Evolutionary conservation across 1,139 yeast genomes (phyloP).

Genomic region (Yamadazyma pseudoaaseri): DNA sequence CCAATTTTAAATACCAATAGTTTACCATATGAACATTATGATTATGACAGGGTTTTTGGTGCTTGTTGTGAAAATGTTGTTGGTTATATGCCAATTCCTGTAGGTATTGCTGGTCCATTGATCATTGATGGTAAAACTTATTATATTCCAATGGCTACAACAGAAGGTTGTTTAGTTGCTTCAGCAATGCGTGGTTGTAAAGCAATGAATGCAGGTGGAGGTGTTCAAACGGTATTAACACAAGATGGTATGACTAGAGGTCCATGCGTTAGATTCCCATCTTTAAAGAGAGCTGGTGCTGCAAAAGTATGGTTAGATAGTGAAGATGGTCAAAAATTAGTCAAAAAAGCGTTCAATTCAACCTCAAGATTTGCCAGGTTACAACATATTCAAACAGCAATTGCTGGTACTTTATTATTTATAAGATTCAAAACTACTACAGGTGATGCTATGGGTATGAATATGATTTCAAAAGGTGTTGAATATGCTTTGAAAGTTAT

Average conservation of each 20-base stretch:
- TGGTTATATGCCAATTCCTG: slow-evolving; percentile 94
- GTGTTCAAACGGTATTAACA: slow-evolving; percentile 86
- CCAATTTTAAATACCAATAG: slow-evolving; percentile 71
- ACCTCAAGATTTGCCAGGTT: slow-evolving; percentile 97
- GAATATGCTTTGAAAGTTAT: slow-evolving; percentile 81
- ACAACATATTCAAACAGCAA: slow-evolving; percentile 85
- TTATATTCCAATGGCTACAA: slow-evolving; percentile 98
- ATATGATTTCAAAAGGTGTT: slow-evolving; percentile 98
- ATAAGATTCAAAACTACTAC: slow-evolving; percentile 95
- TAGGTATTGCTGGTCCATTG: slow-evolving; percentile 97
- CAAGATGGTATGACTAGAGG: slow-evolving; percentile 99
- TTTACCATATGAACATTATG: slow-evolving; percentile 80
- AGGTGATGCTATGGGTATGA: slow-evolving; percentile 99
- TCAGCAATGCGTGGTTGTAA: slow-evolving; percentile 99
- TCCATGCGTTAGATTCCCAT: slow-evolving; percentile 90
- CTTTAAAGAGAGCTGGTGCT: slow-evolving; percentile 84
- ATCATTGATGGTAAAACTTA: slow-evolving; percentile 82
- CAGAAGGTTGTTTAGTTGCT: slow-evolving; percentile 98
- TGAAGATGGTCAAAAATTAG: slow-evolving; percentile 79
- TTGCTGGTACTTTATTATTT: slow-evolving; percentile 90
- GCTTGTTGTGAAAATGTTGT: slow-evolving; percentile 99
- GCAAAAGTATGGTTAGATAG: slow-evolving; percentile 96
- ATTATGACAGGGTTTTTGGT: slow-evolving; percentile 94
- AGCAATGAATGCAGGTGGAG: slow-evolving; percentile 97
- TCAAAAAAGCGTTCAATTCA: slow-evolving; percentile 91